These are phyloP conservation scores for Psilocybe subaeruginosa DNA, from an alignment of 768 basidiomycete species.

Conservation along the genomic window DNA sequence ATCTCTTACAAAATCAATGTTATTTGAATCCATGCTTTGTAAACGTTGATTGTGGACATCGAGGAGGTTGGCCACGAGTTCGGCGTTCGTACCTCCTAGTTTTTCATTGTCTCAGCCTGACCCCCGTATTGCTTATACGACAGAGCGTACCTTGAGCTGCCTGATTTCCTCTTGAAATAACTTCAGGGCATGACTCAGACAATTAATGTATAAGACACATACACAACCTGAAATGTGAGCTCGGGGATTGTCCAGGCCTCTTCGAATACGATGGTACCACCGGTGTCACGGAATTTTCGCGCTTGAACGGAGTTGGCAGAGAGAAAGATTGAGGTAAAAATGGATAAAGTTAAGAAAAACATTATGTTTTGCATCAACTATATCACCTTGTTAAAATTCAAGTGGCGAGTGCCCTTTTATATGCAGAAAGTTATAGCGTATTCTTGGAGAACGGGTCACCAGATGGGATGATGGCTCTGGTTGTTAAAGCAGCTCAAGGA, in stretches of 20 bases:
- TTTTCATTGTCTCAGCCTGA: no score
- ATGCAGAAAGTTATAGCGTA: no score
- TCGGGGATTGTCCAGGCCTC: constrained; percentile 43
- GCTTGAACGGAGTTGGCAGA: not conserved
- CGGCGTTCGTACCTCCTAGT: constrained; percentile 32
- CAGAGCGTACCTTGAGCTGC: not conserved
- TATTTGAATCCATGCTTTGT: constrained; percentile 36
- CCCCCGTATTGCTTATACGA: no score
- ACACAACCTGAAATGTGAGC: constrained; percentile 19
- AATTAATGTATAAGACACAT: not conserved
- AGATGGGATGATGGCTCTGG: no score
- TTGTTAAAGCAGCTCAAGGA: no score
- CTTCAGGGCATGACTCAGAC: no score
- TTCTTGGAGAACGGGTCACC: no score
- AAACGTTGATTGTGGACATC: constrained; percentile 43
- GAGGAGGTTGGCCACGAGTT: constrained; percentile 34
- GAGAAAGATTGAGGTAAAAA: no score
- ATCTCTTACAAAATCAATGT: constrained; percentile 37
- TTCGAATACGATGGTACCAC: constrained; percentile 41
- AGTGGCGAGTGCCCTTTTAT: no score
- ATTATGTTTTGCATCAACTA: no score
- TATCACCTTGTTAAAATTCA: no score
- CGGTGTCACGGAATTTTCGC: constrained; percentile 33
- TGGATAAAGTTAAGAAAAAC: no score
- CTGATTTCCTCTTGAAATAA: not conserved